These are phyloP conservation scores for Lepidium sativum DNA, from an alignment of 345 rosid species.

Conservation along the genomic window DNA sequence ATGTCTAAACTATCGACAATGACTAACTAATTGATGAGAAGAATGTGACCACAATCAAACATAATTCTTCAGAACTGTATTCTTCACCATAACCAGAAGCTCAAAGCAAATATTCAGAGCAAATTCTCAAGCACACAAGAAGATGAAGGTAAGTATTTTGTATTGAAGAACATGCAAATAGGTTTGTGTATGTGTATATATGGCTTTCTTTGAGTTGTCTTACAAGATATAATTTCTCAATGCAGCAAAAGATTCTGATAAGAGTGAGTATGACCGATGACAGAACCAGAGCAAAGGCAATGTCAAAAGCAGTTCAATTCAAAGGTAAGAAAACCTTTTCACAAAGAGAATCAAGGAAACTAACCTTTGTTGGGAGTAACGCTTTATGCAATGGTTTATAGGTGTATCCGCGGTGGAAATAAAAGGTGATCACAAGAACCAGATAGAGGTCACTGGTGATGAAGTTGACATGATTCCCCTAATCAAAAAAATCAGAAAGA, in stretches of 20 bases:
- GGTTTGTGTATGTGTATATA: neutral
- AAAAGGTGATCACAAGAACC: slow-evolving; percentile 38
- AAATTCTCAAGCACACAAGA: slow-evolving; percentile 1
- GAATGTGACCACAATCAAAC: neutral
- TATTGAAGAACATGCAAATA: neutral
- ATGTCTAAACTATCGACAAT: slow-evolving; percentile 9
- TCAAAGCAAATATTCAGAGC: neutral
- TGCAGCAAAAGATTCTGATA: slow-evolving; percentile 28
- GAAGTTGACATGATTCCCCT: slow-evolving; percentile 32
- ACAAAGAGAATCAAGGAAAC: neutral
- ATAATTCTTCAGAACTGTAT: neutral
- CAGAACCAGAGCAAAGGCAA: slow-evolving; percentile 22
- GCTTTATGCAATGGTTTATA: slow-evolving; percentile 5
- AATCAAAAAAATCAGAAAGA: slow-evolving; percentile 25
- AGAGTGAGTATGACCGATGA: slow-evolving; percentile 23
- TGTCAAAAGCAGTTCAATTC: slow-evolving; percentile 20
- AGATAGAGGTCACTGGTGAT: slow-evolving; percentile 45
- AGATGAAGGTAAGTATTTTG: slow-evolving; percentile 15
- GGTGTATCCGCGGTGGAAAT: slow-evolving; percentile 38
- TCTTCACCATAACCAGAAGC: neutral
- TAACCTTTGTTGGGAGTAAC: neutral
- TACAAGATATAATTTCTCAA: neutral
- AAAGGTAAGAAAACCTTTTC: slow-evolving; percentile 12
- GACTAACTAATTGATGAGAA: neutral
- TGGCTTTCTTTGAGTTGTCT: neutral